Evolutionary conservation across 2,329 filamentous ascomycete genomes (phyloP).

Genomic region (Venturia nashicola): DNA sequence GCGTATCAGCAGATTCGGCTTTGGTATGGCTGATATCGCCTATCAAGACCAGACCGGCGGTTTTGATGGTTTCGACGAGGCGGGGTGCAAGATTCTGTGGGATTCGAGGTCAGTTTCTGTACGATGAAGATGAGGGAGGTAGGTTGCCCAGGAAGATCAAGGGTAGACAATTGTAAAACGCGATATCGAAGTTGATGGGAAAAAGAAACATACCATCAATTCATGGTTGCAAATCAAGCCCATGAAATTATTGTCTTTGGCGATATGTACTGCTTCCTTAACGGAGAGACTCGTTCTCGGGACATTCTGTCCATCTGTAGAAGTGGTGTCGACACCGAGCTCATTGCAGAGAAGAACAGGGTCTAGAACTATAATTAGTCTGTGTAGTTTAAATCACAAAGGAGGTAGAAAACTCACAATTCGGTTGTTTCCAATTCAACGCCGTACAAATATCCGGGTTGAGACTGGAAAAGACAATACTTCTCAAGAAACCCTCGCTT

Average conservation of each 20-base stretch:
- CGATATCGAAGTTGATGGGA: neutral
- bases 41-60: conserved; percentile 82
- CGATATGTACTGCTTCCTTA: conserved; percentile 88
- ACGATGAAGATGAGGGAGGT: neutral
- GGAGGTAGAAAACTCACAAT: conserved; percentile 45
- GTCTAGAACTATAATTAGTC: conserved; percentile 32
- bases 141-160: neutral
- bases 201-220: conserved; percentile 55
- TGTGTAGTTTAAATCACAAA: neutral
- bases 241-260: conserved; percentile 97
- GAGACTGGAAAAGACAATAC: conserved; percentile 88
- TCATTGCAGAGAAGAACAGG: conserved; percentile 94
- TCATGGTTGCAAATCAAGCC: conserved; percentile 82
- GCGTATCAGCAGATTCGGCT: conserved; percentile 13
- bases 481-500: conserved; percentile 60
- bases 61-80: conserved; percentile 85
- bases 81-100: conserved; percentile 80
- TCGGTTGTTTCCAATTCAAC: conserved; percentile 98
- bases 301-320: neutral
- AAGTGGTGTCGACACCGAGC: conserved; percentile 41
- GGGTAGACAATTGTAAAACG: neutral
- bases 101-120: conserved; percentile 3
- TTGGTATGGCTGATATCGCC: conserved; percentile 62
- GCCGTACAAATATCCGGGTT: conserved; percentile 84
- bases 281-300: conserved; percentile 65